Evolutionary conservation across 345 rosid species (phyloP), one percentile per base, ranked within the genome.

Genomic region (Brassica carinata): DNA sequence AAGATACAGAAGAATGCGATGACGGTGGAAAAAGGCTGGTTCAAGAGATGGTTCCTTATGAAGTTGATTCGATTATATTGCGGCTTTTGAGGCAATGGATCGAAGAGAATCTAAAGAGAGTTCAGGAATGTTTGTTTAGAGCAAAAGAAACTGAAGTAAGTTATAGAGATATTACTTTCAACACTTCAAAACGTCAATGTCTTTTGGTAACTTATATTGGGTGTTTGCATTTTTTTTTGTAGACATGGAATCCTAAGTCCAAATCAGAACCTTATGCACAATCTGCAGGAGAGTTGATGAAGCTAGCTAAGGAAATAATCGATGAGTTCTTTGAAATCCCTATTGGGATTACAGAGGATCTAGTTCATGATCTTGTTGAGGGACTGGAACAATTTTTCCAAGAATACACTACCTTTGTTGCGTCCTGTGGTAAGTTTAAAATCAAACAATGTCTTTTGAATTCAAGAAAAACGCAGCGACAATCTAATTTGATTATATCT

Each of bases 201-300:
- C 2, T 26, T 2, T 19, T 3, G 5, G 11, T n/a, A 63, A 27
- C 11, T 30, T 23, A 33, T 8, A 0, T 18, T 19, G 8, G 61
- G 40, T 23, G 45, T 13, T 43, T 43, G 51, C 51, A 43, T 23
- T 74, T 69, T 7, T 51, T 2, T 17, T 51, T 80, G 65, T 79
- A 96, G 99, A 93, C 97, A 2, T 96, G 98, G 99, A 96, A 90
- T 67, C 99, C 99, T 0, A 93, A 89, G 80, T 92, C 99, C 43
- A 96, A 93, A 85, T 88, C 89, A 4, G 98, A 96, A 80, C 98
- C 99, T 0, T 90, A 93, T 40, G 90, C 96, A 4, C 92, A 88
- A 29, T 89, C 99, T 0, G 91, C 87, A 2, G 91, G 85, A 71
- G 97, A 92, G 76, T 65, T 93, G 15, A 89, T 87, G 90, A 89